Conservation (phyloP, 495 filamentous ascomycete genomes). For the Aspergillus asperescens region DNA sequence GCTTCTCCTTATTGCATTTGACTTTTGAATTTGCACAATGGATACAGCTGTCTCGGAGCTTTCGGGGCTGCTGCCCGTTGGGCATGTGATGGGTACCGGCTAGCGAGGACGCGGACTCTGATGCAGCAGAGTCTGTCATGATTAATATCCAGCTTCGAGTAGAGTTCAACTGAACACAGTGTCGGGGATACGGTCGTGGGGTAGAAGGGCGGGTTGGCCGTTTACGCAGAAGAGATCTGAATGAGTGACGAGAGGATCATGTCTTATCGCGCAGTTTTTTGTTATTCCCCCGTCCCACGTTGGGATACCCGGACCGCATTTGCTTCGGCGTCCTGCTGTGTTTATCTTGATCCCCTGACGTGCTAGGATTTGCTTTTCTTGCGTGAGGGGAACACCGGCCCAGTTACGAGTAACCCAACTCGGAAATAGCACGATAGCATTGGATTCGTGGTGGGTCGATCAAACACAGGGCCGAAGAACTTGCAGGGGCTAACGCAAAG, state of each 20-base stretch:
- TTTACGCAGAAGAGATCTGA: not conserved
- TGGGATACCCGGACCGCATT: not conserved
- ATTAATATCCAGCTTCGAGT: not conserved
- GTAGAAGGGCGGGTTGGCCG: not conserved
- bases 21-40: constrained; percentile 28
- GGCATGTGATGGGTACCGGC: not conserved
- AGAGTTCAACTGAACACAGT: no score
- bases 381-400: not conserved
- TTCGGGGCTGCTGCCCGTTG: constrained; percentile 6
- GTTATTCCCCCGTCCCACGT: not conserved
- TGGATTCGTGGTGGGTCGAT: constrained; percentile 1
- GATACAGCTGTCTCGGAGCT: constrained; percentile 27
- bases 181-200: not conserved
- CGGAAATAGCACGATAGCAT: not conserved
- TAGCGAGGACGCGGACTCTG: not conserved
- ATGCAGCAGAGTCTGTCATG: not conserved
- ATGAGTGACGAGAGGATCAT: not conserved
- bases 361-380: not conserved
- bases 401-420: not conserved
- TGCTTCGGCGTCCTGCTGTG: not conserved
- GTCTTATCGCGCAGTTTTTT: not conserved
- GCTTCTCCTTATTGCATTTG: constrained; percentile 57
- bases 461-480: not conserved
- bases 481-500: not conserved
- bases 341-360: not conserved